Conservation (phyloP, 1,284 basidiomycete genomes). For the Sphaerobolus stellatus region DNA sequence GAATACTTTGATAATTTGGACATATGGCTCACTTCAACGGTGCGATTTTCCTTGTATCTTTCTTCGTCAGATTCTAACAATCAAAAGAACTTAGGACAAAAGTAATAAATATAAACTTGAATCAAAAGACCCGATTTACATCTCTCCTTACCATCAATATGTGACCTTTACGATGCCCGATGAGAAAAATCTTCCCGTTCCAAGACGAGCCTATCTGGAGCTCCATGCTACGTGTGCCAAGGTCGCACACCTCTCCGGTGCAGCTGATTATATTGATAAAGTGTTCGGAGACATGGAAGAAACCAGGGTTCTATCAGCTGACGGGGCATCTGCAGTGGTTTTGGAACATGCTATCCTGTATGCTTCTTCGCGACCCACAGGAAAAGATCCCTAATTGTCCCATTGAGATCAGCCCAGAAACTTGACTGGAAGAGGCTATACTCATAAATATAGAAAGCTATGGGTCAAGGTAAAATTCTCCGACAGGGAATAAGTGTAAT, state of each 20-base stretch:
- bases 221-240: conserved; percentile 38
- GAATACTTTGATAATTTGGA: conserved; percentile 26
- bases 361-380: conserved; percentile 23
- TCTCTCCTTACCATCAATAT: background rate
- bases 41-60: conserved; percentile 11
- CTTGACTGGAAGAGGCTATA: too few relatives aligned
- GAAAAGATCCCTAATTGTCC: too few relatives aligned
- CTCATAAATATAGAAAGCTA: too few relatives aligned
- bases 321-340: conserved; percentile 27
- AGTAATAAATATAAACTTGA: background rate
- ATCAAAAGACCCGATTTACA: background rate
- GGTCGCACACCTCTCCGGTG: conserved; percentile 39
- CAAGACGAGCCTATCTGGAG: conserved; percentile 18
- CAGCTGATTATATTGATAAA: conserved; percentile 31
- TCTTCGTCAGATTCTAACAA: background rate
- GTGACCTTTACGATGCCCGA: background rate
- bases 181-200: conserved; percentile 2
- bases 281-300: conserved; percentile 32
- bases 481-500: too few relatives aligned
- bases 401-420: too few relatives aligned
- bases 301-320: conserved; percentile 27
- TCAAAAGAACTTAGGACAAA: background rate
- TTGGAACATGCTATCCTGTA: conserved; percentile 27
- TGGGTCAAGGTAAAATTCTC: too few relatives aligned
- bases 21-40: conserved; percentile 31